Evolutionary conservation across 306 rosid species (phyloP).

Genomic region (Dalbergia cochinchinensis): DNA sequence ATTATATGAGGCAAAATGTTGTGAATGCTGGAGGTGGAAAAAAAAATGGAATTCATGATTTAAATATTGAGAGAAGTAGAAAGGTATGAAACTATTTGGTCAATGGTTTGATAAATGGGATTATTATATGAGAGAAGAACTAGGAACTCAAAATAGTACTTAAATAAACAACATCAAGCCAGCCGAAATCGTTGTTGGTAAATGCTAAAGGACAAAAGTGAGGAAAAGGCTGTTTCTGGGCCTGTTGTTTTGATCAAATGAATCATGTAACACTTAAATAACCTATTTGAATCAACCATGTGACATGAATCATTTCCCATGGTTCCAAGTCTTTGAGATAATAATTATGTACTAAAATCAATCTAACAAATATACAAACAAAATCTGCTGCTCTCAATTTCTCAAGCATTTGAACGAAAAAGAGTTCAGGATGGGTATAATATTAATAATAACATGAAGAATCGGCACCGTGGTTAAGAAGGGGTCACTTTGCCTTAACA

Average conservation of each 20-base stretch:
- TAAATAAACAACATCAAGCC: background rate
- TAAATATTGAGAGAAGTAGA: background rate
- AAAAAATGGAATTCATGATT: background rate
- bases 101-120: background rate
- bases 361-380: background rate
- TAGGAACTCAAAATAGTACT: background rate
- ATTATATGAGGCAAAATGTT: background rate
- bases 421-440: background rate
- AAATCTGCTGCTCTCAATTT: background rate
- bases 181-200: background rate
- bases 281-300: conserved; percentile 10
- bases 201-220: conserved; percentile 12
- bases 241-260: conserved; percentile 6
- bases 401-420: background rate
- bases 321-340: background rate
- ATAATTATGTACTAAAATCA: background rate
- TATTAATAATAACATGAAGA: too few species aligned
- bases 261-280: background rate
- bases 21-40: background rate
- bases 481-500: too few species aligned
- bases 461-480: too few species aligned
- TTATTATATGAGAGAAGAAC: conserved; percentile 16
- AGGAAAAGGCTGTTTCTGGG: background rate
- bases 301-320: conserved; percentile 19
- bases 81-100: background rate